These are phyloP conservation scores for Cucurbita argyrosperma DNA, from an alignment of 306 rosid genomes.

Conservation along the genomic window DNA sequence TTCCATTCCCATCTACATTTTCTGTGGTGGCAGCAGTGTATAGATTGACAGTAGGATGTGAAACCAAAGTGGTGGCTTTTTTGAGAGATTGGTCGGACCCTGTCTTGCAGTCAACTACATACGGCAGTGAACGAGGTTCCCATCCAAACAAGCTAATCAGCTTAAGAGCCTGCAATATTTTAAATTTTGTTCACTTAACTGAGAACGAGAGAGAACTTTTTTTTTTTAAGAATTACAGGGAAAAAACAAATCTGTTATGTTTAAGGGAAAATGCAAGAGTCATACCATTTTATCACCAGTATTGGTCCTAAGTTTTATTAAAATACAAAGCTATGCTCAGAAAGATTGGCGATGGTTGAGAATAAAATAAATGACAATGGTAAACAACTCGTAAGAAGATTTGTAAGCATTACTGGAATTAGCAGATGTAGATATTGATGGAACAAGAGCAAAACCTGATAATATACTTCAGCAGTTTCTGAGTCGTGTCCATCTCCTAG, in stretches of 20 bases:
- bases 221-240: neutral
- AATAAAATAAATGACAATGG: neutral
- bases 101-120: conserved; percentile 44
- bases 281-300: neutral
- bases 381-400: neutral
- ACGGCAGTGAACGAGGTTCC: conserved; percentile 74
- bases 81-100: conserved; percentile 25
- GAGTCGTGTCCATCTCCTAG: conserved; percentile 30
- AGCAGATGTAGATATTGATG: neutral
- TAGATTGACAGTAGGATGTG: conserved; percentile 15
- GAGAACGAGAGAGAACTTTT: neutral
- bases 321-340: neutral
- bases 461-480: conserved; percentile 36
- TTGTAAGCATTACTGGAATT: neutral
- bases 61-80: conserved; percentile 12
- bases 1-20: conserved; percentile 20
- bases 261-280: neutral
- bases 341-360: neutral
- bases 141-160: conserved; percentile 79
- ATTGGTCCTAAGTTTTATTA: neutral
- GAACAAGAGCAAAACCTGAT: conserved; percentile 40
- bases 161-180: conserved; percentile 58
- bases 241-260: neutral
- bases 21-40: conserved; percentile 19
- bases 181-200: neutral